Conservation (phyloP, 2,329 filamentous ascomycete species). For the Ceratocystis lukuohia region DNA sequence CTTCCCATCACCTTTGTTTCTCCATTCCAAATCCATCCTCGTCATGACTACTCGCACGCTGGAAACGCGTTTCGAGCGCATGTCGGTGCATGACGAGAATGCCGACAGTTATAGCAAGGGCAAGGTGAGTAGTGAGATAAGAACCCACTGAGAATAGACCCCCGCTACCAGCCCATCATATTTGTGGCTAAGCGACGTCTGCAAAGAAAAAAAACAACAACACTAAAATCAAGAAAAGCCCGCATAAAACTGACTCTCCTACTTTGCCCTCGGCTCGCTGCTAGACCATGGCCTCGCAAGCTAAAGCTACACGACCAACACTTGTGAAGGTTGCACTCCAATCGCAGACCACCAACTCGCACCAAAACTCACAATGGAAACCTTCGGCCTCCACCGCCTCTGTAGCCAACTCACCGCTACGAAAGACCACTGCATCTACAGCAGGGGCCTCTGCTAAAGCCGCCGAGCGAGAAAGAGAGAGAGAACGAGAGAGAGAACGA, state of each 20-base stretch:
- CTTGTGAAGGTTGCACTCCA: constrained; percentile 78
- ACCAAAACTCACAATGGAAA: constrained; percentile 28
- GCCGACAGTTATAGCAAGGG: constrained; percentile 54
- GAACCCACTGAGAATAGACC: constrained; percentile 1
- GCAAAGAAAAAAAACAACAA: constrained; percentile 3
- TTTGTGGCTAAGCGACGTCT: background rate
- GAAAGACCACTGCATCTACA: constrained; percentile 15
- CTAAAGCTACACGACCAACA: constrained; percentile 43
- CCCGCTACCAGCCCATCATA: background rate
- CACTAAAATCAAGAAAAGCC: background rate
- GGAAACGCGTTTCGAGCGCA: constrained; percentile 77
- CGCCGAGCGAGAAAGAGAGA: constrained; percentile 8
- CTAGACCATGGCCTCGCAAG: constrained; percentile 18
- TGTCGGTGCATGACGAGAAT: constrained; percentile 84
- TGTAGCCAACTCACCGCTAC: constrained; percentile 6
- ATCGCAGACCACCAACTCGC: constrained; percentile 55
- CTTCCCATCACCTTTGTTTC: background rate
- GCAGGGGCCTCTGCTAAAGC: constrained; percentile 13
- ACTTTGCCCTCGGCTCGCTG: background rate
- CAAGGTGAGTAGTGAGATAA: constrained; percentile 45
- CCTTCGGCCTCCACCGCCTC: constrained; percentile 6
- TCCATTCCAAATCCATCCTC: constrained; percentile 16
- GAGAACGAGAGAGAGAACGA: constrained; percentile 16
- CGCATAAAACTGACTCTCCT: constrained; percentile 1
- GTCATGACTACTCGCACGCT: constrained; percentile 61